A percentile compares a stretch with the other conserved stretches of the same genome.
phyloP scores from a whole-genome alignment of 2,329 filamentous ascomycete genomes.

The Fusarium falciforme region DNA sequence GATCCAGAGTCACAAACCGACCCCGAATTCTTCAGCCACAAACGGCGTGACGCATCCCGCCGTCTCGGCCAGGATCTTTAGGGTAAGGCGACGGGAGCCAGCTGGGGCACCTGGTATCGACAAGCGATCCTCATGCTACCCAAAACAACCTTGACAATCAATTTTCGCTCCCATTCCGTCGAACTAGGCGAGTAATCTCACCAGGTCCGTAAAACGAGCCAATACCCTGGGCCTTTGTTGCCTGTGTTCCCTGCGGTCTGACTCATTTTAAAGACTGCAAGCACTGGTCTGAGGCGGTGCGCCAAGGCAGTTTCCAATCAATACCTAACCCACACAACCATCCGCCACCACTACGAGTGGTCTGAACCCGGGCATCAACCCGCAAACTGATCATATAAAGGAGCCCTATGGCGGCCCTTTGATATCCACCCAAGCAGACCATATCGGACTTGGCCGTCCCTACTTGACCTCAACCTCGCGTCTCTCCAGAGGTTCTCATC shows the following conservation, averaged over 20 bases:
- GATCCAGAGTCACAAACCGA: not conserved
- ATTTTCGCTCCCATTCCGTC: not conserved
- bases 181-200: not conserved
- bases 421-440: not conserved
- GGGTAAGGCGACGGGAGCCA: conserved; percentile 20
- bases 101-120: not conserved
- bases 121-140: not conserved
- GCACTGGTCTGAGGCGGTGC: conserved; percentile 39
- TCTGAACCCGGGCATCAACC: conserved; percentile 3
- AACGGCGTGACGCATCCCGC: conserved; percentile 19
- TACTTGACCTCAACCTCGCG: not conserved
- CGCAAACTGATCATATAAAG: conserved; percentile 14
- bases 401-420: not conserved
- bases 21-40: not conserved
- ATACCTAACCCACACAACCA: conserved; percentile 24
- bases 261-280: conserved; percentile 29
- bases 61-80: conserved; percentile 8
- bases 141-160: not conserved
- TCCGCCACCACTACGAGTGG: conserved; percentile 20
- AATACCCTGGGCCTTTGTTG: not conserved
- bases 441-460: not conserved
- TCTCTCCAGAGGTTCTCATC: not conserved
- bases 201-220: not conserved
- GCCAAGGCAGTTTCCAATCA: conserved; percentile 38
- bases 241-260: conserved; percentile 24